These are phyloP conservation scores for Fusarium papillatum DNA, from an alignment of 2,329 filamentous ascomycete genomes.

Conservation along the genomic window DNA sequence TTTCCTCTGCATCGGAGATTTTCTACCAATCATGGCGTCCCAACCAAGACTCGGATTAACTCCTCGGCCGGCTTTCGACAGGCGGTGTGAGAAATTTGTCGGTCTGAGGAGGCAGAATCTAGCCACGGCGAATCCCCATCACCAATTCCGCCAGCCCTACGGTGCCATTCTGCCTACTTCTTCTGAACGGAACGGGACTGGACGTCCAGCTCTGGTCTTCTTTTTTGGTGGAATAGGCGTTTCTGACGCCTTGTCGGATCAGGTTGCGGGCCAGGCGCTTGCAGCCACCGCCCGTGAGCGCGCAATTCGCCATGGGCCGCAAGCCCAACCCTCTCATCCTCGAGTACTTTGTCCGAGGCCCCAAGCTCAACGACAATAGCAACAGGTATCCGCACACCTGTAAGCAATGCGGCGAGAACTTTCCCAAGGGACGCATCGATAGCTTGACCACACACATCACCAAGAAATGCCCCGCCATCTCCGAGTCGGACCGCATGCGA, in stretches of 20 bases:
- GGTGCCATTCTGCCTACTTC: constrained; percentile 17
- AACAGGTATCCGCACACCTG: constrained; percentile 95
- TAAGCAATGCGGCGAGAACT: constrained; percentile 89
- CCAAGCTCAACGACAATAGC: constrained; percentile 89
- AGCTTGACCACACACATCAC: constrained; percentile 85
- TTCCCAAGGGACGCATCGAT: constrained; percentile 91
- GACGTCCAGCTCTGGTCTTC: constrained; percentile 19
- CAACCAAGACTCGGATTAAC: constrained; percentile 35
- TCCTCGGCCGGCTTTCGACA: constrained; percentile 37
- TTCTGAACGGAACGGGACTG: constrained; percentile 15
- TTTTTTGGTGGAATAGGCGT: constrained; percentile 32
- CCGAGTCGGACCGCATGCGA: constrained; percentile 80
- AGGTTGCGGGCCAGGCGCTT: constrained; percentile 45
- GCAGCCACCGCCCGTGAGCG: constrained; percentile 34
- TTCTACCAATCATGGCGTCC: constrained; percentile 20
- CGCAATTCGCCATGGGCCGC: constrained; percentile 84
- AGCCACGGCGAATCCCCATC: constrained; percentile 43
- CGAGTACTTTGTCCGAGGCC: constrained; percentile 89
- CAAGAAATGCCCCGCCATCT: constrained; percentile 87
- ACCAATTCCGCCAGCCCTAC: constrained; percentile 40
- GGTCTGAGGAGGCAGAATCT: constrained; percentile 57
- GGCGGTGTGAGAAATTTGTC: constrained; percentile 59
- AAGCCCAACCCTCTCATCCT: constrained; percentile 88
- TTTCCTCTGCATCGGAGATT: constrained; percentile 8
- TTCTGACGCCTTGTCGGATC: constrained; percentile 30